Percentiles rank a stretch among this genome's conserved stretches.
phyloP scores from a whole-genome alignment of 495 filamentous ascomycete genomes.

The Diplogelasinospora grovesii region DNA sequence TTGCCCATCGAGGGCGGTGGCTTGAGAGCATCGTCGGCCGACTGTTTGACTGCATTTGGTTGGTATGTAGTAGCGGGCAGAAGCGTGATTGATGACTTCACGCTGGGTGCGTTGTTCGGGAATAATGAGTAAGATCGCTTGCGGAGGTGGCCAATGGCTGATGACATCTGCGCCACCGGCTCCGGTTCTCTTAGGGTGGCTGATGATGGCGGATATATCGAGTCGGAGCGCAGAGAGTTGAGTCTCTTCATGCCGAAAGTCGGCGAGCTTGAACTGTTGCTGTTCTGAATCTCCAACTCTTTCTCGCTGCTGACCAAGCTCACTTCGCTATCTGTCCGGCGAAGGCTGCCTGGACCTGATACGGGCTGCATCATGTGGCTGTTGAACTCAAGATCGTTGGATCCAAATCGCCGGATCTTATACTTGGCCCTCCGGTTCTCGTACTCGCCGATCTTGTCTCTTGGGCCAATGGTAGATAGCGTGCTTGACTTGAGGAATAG shows the following conservation, averaged over 20 bases:
- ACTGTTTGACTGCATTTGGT: slow-evolving; percentile 21
- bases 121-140: slow-evolving; percentile 39
- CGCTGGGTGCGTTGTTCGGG: slow-evolving; percentile 21
- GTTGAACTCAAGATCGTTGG: slow-evolving; percentile 22
- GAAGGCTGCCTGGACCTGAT: slow-evolving; percentile 15
- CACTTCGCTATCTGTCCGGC: slow-evolving; percentile 28
- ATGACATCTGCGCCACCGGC: slow-evolving; percentile 16
- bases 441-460: slow-evolving; percentile 35
- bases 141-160: slow-evolving; percentile 18
- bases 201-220: slow-evolving; percentile 18
- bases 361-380: slow-evolving; percentile 28
- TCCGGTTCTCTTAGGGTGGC: slow-evolving; percentile 24
- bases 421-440: slow-evolving; percentile 30
- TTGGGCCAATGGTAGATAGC: slow-evolving; percentile 32
- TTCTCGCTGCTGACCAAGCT: slow-evolving; percentile 23
- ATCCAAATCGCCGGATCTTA: slow-evolving; percentile 18
- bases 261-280: slow-evolving; percentile 5
- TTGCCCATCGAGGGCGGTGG: slow-evolving; percentile 36
- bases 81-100: slow-evolving; percentile 27
- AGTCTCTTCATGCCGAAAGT: slow-evolving; percentile 14
- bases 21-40: slow-evolving; percentile 21
- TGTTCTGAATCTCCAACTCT: slow-evolving; percentile 18
- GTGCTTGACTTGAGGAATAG: slow-evolving; percentile 43
- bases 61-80: slow-evolving; percentile 39
- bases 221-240: slow-evolving; percentile 29